A percentile compares a stretch with the other conserved stretches of the same genome.
These are phyloP conservation scores for Collybia nuda DNA, from an alignment of 768 basidiomycete genomes.

Conservation along the genomic window DNA sequence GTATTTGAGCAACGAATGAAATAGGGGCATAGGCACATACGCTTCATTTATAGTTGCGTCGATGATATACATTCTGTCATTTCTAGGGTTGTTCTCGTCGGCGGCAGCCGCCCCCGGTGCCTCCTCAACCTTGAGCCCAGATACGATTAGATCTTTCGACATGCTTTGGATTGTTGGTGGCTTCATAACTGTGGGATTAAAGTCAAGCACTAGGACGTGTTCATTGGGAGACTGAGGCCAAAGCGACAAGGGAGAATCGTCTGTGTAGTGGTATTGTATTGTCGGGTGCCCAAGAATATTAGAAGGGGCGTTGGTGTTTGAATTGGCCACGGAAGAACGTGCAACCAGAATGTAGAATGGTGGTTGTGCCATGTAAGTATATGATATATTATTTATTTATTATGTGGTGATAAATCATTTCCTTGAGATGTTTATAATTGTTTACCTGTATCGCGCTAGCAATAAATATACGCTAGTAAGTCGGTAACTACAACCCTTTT, in stretches of 20 bases:
- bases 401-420: too few relatives aligned
- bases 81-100: slow-evolving; percentile 46
- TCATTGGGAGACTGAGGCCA: slow-evolving; percentile 61
- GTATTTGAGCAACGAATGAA: background rate
- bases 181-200: slow-evolving; percentile 43
- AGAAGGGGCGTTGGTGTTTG: slow-evolving; percentile 33
- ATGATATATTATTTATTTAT: slow-evolving; percentile 20
- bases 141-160: slow-evolving; percentile 45
- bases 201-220: slow-evolving; percentile 75
- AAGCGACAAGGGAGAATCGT: slow-evolving; percentile 70
- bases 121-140: slow-evolving; percentile 64
- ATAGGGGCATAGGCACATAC: slow-evolving; percentile 4
- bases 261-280: slow-evolving; percentile 81
- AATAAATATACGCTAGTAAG: too few relatives aligned
- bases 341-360: slow-evolving; percentile 75
- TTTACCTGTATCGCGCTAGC: too few relatives aligned
- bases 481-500: too few relatives aligned
- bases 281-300: slow-evolving; percentile 63
- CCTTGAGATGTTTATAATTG: too few relatives aligned
- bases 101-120: slow-evolving; percentile 67
- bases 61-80: slow-evolving; percentile 75
- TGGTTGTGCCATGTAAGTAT: slow-evolving; percentile 24
- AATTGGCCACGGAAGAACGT: slow-evolving; percentile 44
- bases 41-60: slow-evolving; percentile 60
- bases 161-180: slow-evolving; percentile 51